Conservation (phyloP, 2,329 filamentous ascomycete species). For the Myriangium duriaei region DNA sequence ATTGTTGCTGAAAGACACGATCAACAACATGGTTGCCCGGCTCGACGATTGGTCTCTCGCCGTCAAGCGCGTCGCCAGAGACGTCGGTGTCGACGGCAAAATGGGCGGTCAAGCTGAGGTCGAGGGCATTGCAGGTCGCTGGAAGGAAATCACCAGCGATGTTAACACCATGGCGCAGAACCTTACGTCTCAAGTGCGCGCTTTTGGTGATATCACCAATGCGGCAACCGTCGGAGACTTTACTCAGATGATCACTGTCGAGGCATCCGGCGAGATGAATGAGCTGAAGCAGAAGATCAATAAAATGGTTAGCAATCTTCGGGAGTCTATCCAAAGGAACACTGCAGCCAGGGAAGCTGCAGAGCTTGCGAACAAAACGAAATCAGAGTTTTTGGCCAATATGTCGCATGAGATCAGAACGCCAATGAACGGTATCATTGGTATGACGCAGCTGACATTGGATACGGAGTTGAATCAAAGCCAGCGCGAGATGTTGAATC, state of each 20-base stretch:
- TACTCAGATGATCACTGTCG: conserved; percentile 89
- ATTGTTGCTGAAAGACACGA: conserved; percentile 83
- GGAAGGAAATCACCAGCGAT: conserved; percentile 97
- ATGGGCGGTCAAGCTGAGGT: conserved; percentile 97
- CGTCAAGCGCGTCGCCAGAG: conserved; percentile 87
- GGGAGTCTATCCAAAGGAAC: conserved; percentile 93
- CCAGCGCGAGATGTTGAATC: conserved; percentile 96
- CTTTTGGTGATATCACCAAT: conserved; percentile 98
- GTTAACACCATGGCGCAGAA: conserved; percentile 83
- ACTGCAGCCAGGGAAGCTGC: conserved; percentile 91
- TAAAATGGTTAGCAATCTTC: conserved; percentile 91
- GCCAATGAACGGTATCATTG: conserved; percentile 95
- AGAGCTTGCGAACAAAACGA: conserved; percentile 93
- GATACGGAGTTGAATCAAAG: conserved; percentile 90
- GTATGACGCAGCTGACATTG: conserved; percentile 92
- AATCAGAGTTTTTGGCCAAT: conserved; percentile 95
- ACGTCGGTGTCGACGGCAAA: conserved; percentile 94
- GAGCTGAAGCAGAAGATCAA: conserved; percentile 99
- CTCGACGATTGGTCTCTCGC: conserved; percentile 93
- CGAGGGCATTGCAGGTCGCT: conserved; percentile 79
- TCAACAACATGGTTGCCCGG: conserved; percentile 97
- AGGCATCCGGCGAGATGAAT: conserved; percentile 97
- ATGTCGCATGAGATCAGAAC: conserved; percentile 99
- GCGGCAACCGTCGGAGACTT: conserved; percentile 94
- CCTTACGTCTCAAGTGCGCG: conserved; percentile 88